Conservation (phyloP, 129 eudicot species). For the Lactuca sativa region DNA sequence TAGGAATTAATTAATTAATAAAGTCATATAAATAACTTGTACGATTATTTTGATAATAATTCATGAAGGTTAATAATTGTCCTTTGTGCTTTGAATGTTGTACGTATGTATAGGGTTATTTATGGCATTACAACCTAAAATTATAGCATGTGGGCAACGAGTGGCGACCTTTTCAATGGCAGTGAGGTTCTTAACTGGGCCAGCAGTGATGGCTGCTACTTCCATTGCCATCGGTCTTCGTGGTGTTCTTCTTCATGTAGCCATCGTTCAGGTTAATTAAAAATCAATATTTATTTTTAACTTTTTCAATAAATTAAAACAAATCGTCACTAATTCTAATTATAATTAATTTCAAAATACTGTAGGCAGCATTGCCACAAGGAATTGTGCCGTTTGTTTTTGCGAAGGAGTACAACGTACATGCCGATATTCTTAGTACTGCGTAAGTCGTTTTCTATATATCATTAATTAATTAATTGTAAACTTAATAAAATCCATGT, state of each 20-base stretch:
- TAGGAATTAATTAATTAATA: background rate
- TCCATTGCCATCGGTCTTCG: slow-evolving; percentile 93
- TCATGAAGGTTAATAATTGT: background rate
- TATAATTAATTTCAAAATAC: background rate
- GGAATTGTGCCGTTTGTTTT: slow-evolving; percentile 98
- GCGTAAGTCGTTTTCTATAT: slow-evolving; percentile 53
- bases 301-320: no score
- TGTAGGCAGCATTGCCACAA: slow-evolving; percentile 95
- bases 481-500: no score
- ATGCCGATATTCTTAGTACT: slow-evolving; percentile 87
- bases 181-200: slow-evolving; percentile 94
- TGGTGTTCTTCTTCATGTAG: slow-evolving; percentile 84
- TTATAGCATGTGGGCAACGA: slow-evolving; percentile 86
- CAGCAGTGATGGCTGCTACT: slow-evolving; percentile 97
- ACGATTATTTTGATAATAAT: background rate
- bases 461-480: background rate
- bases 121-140: slow-evolving; percentile 97
- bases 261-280: slow-evolving; percentile 87
- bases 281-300: background rate
- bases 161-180: slow-evolving; percentile 98
- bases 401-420: slow-evolving; percentile 93
- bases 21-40: background rate
- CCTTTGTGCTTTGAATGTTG: slow-evolving; percentile 10
- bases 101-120: slow-evolving; percentile 60
- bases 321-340: background rate